Evolutionary conservation across 1,139 yeast genomes (phyloP), one percentile per base, ranked within the genome.

Genomic region (Magnusiomyces magnusii): DNA sequence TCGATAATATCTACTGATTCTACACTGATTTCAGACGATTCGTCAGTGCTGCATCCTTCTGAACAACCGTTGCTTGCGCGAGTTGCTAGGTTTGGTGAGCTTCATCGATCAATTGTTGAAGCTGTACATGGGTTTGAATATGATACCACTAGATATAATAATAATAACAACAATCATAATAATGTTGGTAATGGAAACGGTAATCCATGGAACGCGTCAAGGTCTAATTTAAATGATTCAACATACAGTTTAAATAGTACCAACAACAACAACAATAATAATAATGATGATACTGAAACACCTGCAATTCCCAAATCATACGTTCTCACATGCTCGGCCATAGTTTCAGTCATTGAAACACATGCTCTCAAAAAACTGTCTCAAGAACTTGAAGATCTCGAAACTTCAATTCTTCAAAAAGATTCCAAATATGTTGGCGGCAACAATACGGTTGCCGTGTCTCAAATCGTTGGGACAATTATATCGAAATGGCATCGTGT

Each of bases 351-450:
- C 7, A 51, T 67, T 9, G 64, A 61, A 19, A 47, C 47, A 17
- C 28, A 51, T 23, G 57, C 66, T n/a, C 34, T 65, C 17, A 28
- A 21, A 3, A 63, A 65, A 15, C 66, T 65, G 36, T 53, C 61
- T 10, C 19, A 54, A 24, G 51, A 55, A 15, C 61, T 67, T 19
- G 60, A 65, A 7, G 63, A 60, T 3, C 47, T 67, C 23, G 70
- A 67, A 47, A 24, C 51, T 13, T 51, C 52, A 47, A 63, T 67
- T 36, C 56, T 67, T n/a, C 54, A 52, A 24, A 53, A 56, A 23
- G 68, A 66, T 51, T 61, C 67, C 13, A 61, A 62, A 17, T 65
- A 62, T 58, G 69, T 66, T 19, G 70, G 68, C 23, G 69, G 69
- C 3, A 63, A 65, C 28, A 60, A 63, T 21, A 54, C 61, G 7